These are phyloP conservation scores for Alternaria longipes DNA, from an alignment of 2,329 filamentous ascomycete species.

Conservation along the genomic window DNA sequence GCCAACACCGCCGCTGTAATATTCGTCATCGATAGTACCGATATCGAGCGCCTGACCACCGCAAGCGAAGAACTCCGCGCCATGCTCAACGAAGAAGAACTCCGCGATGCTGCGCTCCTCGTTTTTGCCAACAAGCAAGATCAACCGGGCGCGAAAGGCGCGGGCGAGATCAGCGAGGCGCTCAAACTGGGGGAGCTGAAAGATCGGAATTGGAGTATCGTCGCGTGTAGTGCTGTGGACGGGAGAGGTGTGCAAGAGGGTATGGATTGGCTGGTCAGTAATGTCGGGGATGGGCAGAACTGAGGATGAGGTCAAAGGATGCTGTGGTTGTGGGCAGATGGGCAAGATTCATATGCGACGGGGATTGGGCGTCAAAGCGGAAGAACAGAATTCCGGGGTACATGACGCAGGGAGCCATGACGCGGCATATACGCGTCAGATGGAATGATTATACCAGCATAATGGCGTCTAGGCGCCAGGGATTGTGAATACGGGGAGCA, in stretches of 20 bases:
- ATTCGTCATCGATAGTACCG: slow-evolving; percentile 97
- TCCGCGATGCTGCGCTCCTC: slow-evolving; percentile 88
- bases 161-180: slow-evolving; percentile 95
- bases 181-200: slow-evolving; percentile 88
- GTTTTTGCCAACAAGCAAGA: slow-evolving; percentile 99
- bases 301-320: slow-evolving; percentile 1
- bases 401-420: slow-evolving; percentile 19
- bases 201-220: slow-evolving; percentile 99
- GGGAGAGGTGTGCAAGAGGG: slow-evolving; percentile 94
- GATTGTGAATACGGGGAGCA: slow-evolving; percentile 16
- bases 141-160: slow-evolving; percentile 94
- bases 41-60: slow-evolving; percentile 93
- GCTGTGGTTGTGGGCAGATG: neutral
- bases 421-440: slow-evolving; percentile 15
- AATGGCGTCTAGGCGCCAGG: slow-evolving; percentile 29
- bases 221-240: slow-evolving; percentile 95
- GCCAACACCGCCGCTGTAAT: slow-evolving; percentile 98
- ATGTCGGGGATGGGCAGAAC: slow-evolving; percentile 17
- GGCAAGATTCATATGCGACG: slow-evolving; percentile 3
- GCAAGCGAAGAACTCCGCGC: slow-evolving; percentile 91
- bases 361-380: slow-evolving; percentile 13
- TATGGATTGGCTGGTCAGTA: slow-evolving; percentile 98
- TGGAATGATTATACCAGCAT: slow-evolving; percentile 31
- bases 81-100: slow-evolving; percentile 97
- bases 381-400: neutral